Conservation (phyloP, 2,329 filamentous ascomycete species). For the Penicillium sp. region DNA sequence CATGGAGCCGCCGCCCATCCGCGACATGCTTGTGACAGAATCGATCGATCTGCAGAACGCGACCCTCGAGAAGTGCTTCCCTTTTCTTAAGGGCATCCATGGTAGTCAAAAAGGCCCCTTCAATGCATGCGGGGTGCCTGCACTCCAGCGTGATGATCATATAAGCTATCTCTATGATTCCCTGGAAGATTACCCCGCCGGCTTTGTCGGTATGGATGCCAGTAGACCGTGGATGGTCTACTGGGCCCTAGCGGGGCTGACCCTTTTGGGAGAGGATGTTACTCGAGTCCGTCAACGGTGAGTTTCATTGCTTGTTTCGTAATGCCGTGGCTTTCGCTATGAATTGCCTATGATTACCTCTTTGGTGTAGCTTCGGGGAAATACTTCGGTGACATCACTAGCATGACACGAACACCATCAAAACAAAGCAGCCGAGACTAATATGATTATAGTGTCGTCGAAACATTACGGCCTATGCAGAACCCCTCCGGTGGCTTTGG, state of each 20-base stretch:
- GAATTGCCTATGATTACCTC: background rate
- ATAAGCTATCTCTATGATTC: constrained; percentile 46
- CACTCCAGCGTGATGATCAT: constrained; percentile 61
- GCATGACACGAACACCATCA: too few species aligned
- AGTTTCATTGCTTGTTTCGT: constrained; percentile 19
- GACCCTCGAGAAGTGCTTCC: constrained; percentile 64
- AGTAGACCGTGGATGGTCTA: constrained; percentile 92
- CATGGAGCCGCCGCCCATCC: constrained; percentile 53
- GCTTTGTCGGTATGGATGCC: constrained; percentile 72
- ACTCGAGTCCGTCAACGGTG: constrained; percentile 59
- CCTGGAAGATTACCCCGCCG: constrained; percentile 58
- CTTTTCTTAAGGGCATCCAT: constrained; percentile 55
- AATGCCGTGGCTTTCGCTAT: too few species aligned
- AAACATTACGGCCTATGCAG: constrained; percentile 75
- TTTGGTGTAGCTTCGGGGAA: background rate
- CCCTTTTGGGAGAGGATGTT: constrained; percentile 69
- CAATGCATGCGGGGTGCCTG: constrained; percentile 69
- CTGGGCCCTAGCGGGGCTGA: constrained; percentile 76
- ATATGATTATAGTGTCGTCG: constrained; percentile 50
- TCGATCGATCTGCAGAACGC: constrained; percentile 64
- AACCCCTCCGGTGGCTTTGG: constrained; percentile 82
- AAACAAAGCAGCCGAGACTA: too few species aligned
- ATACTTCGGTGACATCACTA: background rate
- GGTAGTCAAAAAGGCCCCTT: constrained; percentile 50
- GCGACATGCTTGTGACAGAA: constrained; percentile 61